A percentile compares a stretch with the other conserved stretches of the same genome.
These are phyloP conservation scores for Decorospora gaudefroyi DNA, from an alignment of 2,329 filamentous ascomycete genomes.

Conservation along the genomic window DNA sequence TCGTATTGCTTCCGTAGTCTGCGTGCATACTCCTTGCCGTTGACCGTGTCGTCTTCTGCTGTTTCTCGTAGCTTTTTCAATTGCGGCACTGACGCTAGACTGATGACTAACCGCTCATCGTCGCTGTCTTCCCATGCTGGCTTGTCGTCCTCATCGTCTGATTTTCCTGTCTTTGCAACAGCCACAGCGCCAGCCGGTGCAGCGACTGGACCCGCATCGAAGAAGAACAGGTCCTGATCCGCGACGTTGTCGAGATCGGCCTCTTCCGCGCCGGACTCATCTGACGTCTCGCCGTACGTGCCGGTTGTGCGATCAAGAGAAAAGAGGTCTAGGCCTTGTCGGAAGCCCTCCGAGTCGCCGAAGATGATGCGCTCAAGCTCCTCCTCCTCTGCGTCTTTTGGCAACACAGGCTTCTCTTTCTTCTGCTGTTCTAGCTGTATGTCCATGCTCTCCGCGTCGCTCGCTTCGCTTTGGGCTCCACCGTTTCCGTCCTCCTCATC, in stretches of 20 bases:
- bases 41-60: slow-evolving; percentile 84
- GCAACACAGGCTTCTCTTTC: slow-evolving; percentile 42
- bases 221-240: slow-evolving; percentile 83
- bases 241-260: slow-evolving; percentile 65
- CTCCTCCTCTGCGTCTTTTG: slow-evolving; percentile 81
- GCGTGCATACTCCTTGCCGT: slow-evolving; percentile 80
- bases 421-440: slow-evolving; percentile 29
- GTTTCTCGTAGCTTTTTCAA: slow-evolving; percentile 81
- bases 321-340: slow-evolving; percentile 69
- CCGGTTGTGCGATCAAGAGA: slow-evolving; percentile 49
- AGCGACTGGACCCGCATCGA: slow-evolving; percentile 67
- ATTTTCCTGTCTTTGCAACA: slow-evolving; percentile 48
- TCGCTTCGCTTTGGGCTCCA: slow-evolving; percentile 14
- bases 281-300: slow-evolving; percentile 37
- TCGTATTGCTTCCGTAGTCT: slow-evolving; percentile 79
- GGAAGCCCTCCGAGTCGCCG: slow-evolving; percentile 82
- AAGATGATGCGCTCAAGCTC: slow-evolving; percentile 88
- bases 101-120: slow-evolving; percentile 84
- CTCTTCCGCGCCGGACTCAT: slow-evolving; percentile 54
- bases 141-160: slow-evolving; percentile 48
- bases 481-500: slow-evolving; percentile 13
- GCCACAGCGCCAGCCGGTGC: slow-evolving; percentile 49
- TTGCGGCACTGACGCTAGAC: slow-evolving; percentile 73
- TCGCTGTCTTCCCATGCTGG: slow-evolving; percentile 94
- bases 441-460: slow-evolving; percentile 29